Evolutionary conservation across 768 basidiomycete genomes (phyloP).

Genomic region (Psilocybe cubensis): DNA sequence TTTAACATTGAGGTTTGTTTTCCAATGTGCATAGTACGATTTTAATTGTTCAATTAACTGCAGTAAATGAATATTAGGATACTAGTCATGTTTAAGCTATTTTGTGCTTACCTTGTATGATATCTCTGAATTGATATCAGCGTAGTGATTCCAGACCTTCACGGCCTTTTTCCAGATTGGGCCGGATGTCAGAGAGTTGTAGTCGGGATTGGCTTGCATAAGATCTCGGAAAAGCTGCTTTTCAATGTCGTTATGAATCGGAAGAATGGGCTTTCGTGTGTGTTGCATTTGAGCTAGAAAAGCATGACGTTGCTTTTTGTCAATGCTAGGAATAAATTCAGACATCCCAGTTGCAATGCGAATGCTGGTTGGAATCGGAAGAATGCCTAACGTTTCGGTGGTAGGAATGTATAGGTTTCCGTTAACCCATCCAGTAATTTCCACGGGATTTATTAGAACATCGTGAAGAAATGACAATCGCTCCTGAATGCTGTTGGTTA

Average conservation of each 20-base stretch:
- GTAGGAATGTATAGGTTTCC: slow-evolving; percentile 20
- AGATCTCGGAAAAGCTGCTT: no score
- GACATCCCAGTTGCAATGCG: slow-evolving; percentile 9
- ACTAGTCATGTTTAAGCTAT: no score
- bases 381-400: slow-evolving; percentile 17
- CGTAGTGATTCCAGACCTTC: slow-evolving; percentile 16
- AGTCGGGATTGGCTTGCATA: background rate
- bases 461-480: slow-evolving; percentile 1
- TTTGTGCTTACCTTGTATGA: slow-evolving; percentile 20
- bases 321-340: background rate
- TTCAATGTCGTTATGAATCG: no score
- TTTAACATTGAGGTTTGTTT: slow-evolving; percentile 10
- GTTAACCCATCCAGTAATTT: slow-evolving; percentile 22
- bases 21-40: slow-evolving; percentile 16
- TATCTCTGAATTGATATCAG: slow-evolving; percentile 8
- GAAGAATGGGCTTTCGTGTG: no score
- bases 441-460: background rate
- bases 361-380: slow-evolving; percentile 6
- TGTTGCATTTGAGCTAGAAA: no score
- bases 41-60: slow-evolving; percentile 19
- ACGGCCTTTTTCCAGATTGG: slow-evolving; percentile 13
- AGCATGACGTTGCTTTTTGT: no score
- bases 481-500: slow-evolving; percentile 24
- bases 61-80: background rate
- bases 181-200: slow-evolving; percentile 9